Percentiles rank a stretch among this genome's conserved stretches.
Evolutionary conservation across 2,329 filamentous ascomycete species (phyloP).

Genomic region (Fusarium palustre): DNA sequence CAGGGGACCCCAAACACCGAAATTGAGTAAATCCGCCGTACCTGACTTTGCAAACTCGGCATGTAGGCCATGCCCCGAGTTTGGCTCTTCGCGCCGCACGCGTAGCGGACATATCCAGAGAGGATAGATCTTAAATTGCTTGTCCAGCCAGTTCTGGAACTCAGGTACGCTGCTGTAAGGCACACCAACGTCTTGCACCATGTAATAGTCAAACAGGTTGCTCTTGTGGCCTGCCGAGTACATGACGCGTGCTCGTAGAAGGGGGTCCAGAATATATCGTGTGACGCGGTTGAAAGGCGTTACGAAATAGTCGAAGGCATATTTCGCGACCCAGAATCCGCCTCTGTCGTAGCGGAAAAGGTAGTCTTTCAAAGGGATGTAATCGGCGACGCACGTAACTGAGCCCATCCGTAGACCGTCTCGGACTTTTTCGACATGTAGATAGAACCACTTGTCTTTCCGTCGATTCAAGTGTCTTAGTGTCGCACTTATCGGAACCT

Average conservation of each 20-base stretch:
- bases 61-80: conserved; percentile 61
- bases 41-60: conserved; percentile 57
- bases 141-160: conserved; percentile 63
- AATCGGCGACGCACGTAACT: conserved; percentile 56
- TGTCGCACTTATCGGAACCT: conserved; percentile 51
- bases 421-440: conserved; percentile 67
- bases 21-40: conserved; percentile 65
- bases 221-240: conserved; percentile 74
- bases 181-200: conserved; percentile 73
- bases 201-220: conserved; percentile 68
- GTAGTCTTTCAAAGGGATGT: conserved; percentile 73
- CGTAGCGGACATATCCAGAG: conserved; percentile 68
- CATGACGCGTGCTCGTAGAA: conserved; percentile 73
- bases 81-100: conserved; percentile 56
- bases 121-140: conserved; percentile 61
- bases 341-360: conserved; percentile 78
- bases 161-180: conserved; percentile 57
- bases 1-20: conserved; percentile 71
- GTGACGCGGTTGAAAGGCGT: conserved; percentile 74
- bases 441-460: conserved; percentile 78
- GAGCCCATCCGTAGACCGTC: conserved; percentile 43
- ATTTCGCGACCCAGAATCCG: conserved; percentile 74
- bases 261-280: conserved; percentile 69
- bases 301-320: conserved; percentile 73
- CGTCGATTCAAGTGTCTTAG: conserved; percentile 65